phyloP scores from a whole-genome alignment of 306 rosid genomes.

The Dalbergia cultrata region DNA sequence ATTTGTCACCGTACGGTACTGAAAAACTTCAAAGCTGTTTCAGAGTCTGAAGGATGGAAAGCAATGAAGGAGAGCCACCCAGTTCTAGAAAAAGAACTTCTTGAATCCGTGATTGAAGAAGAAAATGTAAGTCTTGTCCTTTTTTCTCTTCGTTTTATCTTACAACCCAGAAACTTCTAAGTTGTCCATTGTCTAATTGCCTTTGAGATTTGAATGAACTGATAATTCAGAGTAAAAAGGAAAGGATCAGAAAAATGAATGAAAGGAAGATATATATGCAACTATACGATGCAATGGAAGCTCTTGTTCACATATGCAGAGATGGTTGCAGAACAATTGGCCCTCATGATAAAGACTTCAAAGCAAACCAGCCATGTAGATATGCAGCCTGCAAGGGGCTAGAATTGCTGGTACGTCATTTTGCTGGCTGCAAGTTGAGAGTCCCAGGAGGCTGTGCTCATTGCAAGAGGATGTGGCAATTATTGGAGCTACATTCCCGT shows the following conservation, averaged over 20 bases:
- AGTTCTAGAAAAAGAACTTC: slow-evolving; percentile 64
- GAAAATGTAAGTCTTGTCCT: slow-evolving; percentile 61
- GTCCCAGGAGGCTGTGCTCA: slow-evolving; percentile 89
- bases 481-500: slow-evolving; percentile 88
- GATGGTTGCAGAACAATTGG: slow-evolving; percentile 96
- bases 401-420: slow-evolving; percentile 91
- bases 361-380: slow-evolving; percentile 74
- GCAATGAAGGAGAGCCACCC: slow-evolving; percentile 84
- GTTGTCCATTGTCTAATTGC: slow-evolving; percentile 20
- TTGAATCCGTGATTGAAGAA: slow-evolving; percentile 62
- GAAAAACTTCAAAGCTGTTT: slow-evolving; percentile 65
- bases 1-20: slow-evolving; percentile 76
- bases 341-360: slow-evolving; percentile 82
- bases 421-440: slow-evolving; percentile 86
- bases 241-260: slow-evolving; percentile 62
- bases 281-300: slow-evolving; percentile 94
- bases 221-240: slow-evolving; percentile 64
- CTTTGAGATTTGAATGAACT: slow-evolving; percentile 4
- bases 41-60: slow-evolving; percentile 80
- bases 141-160: slow-evolving; percentile 2
- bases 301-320: slow-evolving; percentile 90
- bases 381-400: slow-evolving; percentile 84
- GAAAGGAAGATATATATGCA: slow-evolving; percentile 76
- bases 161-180: background rate
- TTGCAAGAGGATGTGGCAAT: slow-evolving; percentile 97